Evolutionary conservation across 371 early-diverging fungal species (phyloP).

Genomic region (Polyrhizophydium stewartii): DNA sequence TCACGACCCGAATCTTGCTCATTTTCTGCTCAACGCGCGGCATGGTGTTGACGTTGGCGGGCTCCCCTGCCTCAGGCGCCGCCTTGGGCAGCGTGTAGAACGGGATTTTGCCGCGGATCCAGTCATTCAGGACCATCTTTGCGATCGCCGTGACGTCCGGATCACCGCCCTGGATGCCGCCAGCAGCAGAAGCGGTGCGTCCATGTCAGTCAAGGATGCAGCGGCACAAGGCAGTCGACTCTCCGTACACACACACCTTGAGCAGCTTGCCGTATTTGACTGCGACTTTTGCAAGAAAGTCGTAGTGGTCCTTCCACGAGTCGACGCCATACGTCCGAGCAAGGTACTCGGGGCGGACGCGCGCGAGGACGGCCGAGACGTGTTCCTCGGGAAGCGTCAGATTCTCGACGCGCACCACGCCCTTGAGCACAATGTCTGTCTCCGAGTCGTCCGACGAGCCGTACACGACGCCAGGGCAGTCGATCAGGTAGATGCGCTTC

Average conservation of each 20-base stretch:
- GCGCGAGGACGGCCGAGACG: conserved; percentile 78
- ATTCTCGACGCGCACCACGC: conserved; percentile 97
- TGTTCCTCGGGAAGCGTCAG: conserved; percentile 91
- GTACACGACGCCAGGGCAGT: conserved; percentile 99
- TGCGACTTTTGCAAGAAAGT: conserved; percentile 91
- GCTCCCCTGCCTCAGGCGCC: neutral
- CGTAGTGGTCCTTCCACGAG: conserved; percentile 77
- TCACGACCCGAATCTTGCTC: conserved; percentile 73
- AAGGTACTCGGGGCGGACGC: conserved; percentile 87
- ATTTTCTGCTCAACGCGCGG: conserved; percentile 74
- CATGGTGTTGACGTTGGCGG: neutral
- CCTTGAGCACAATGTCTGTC: conserved; percentile 96
- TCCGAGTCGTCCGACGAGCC: conserved; percentile 82
- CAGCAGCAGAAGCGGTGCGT: too few species aligned
- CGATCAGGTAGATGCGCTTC: conserved; percentile 98
- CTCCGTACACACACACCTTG: conserved; percentile 55
- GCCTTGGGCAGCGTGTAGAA: conserved; percentile 77
- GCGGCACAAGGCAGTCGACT: neutral
- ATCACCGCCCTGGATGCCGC: conserved; percentile 78
- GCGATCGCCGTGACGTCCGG: conserved; percentile 91
- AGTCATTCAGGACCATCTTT: conserved; percentile 98
- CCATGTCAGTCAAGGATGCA: neutral
- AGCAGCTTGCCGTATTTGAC: conserved; percentile 87
- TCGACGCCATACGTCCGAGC: conserved; percentile 85
- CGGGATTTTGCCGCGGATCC: conserved; percentile 98